Conservation (phyloP, 305 asterid genomes). For the Plantago rigida region DNA sequence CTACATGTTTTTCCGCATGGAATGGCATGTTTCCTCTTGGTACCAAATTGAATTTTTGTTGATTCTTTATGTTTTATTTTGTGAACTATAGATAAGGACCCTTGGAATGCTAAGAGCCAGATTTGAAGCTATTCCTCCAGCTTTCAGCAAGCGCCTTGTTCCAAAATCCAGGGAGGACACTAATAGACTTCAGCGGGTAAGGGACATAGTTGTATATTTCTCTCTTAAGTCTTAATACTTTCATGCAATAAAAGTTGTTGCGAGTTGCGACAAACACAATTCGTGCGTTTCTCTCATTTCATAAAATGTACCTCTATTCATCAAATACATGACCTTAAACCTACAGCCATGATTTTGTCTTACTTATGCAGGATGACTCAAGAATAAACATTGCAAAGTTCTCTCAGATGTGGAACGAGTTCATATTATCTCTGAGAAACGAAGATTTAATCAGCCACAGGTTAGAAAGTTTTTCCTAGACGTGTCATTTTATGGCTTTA, state of each 20-base stretch:
- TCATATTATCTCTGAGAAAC: slow-evolving; percentile 79
- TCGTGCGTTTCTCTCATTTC: slow-evolving; percentile 13
- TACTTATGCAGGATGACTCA: slow-evolving; percentile 50
- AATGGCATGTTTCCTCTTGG: slow-evolving; percentile 16
- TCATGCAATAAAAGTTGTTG: neutral
- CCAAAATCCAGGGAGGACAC: slow-evolving; percentile 59
- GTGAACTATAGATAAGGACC: slow-evolving; percentile 70
- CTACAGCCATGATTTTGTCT: slow-evolving; percentile 19
- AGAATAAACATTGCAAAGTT: slow-evolving; percentile 78
- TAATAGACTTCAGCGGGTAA: slow-evolving; percentile 43
- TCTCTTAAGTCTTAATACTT: neutral
- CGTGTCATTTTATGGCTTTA: neutral
- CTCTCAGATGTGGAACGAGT: slow-evolving; percentile 99
- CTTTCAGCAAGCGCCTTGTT: slow-evolving; percentile 79
- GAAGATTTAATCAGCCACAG: slow-evolving; percentile 87
- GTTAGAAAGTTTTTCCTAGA: slow-evolving; percentile 28
- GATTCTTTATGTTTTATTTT: slow-evolving; percentile 22
- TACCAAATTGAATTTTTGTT: slow-evolving; percentile 7
- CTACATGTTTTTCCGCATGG: slow-evolving; percentile 7
- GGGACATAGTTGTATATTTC: slow-evolving; percentile 23
- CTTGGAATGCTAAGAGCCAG: slow-evolving; percentile 96
- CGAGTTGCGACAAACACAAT: slow-evolving; percentile 4
- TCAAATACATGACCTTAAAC: slow-evolving; percentile 7
- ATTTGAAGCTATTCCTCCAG: slow-evolving; percentile 81
- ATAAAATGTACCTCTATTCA: slow-evolving; percentile 6